Percentiles rank a stretch among this genome's conserved stretches.
Evolutionary conservation across 331 rosid genomes (phyloP).

Genomic region (Rhamnella rubrinervis): DNA sequence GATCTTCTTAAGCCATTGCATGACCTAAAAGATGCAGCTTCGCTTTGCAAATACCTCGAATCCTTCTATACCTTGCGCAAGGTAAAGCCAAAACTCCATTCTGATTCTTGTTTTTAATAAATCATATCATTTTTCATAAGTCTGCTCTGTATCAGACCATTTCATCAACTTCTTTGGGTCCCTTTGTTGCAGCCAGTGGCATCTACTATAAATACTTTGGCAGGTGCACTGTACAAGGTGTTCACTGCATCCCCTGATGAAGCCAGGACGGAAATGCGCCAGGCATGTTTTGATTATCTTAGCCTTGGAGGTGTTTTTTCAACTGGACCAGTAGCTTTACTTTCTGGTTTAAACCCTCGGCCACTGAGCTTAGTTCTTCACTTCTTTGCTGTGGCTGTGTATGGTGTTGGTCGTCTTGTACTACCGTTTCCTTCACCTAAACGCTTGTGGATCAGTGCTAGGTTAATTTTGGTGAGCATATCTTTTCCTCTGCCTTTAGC

Average conservation of each 20-base stretch:
- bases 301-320: slow-evolving; percentile 56
- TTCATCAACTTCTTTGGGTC: neutral
- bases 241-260: slow-evolving; percentile 50
- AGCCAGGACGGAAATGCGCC: slow-evolving; percentile 57
- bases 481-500: neutral
- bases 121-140: neutral
- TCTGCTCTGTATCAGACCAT: neutral
- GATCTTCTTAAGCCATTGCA: slow-evolving; percentile 49
- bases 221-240: slow-evolving; percentile 62
- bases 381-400: slow-evolving; percentile 54
- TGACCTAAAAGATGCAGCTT: slow-evolving; percentile 42
- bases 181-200: slow-evolving; percentile 46
- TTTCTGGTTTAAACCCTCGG: slow-evolving; percentile 54
- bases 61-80: slow-evolving; percentile 58
- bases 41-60: slow-evolving; percentile 51
- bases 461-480: slow-evolving; percentile 48
- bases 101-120: neutral
- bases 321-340: slow-evolving; percentile 53
- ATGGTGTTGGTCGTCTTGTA: slow-evolving; percentile 52
- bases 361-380: slow-evolving; percentile 57
- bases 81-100: slow-evolving; percentile 21
- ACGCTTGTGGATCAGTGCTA: slow-evolving; percentile 44
- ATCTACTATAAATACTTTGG: slow-evolving; percentile 62
- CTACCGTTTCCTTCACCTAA: slow-evolving; percentile 54
- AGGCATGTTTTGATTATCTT: slow-evolving; percentile 61